Conservation (phyloP, 169 alveolate species). For the Eimeria praecox region DNA sequence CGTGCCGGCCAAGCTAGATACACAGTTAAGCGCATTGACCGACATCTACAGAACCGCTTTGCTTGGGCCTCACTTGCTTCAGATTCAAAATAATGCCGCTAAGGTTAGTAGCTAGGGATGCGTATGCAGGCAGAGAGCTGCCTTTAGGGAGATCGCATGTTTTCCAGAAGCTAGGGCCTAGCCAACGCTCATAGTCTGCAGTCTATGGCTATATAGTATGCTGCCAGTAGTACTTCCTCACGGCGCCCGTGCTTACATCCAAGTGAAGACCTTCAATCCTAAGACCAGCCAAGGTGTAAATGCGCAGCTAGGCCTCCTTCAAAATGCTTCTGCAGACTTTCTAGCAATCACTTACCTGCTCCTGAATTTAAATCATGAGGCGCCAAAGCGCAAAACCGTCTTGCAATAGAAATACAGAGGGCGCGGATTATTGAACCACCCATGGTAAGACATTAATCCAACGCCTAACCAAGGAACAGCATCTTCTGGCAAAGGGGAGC, state of each 20-base stretch:
- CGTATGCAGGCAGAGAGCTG: neutral
- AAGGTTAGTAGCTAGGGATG: neutral
- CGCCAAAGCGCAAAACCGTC: no score
- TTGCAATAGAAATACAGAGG: no score
- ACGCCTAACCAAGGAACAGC: neutral
- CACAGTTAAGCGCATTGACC: neutral
- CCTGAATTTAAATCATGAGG: neutral
- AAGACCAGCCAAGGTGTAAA: neutral
- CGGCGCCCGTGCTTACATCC: neutral
- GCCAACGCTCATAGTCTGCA: no score
- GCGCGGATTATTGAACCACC: no score
- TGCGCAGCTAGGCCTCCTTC: neutral
- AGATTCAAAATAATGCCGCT: neutral
- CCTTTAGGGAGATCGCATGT: neutral
- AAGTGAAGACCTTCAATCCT: neutral
- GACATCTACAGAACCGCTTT: neutral
- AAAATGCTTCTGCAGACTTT: neutral
- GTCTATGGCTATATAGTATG: no score
- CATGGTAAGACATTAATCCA: neutral
- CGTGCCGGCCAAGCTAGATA: no score
- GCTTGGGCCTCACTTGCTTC: neutral
- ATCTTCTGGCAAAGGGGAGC: neutral
- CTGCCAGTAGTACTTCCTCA: neutral
- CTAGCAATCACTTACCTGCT: neutral
- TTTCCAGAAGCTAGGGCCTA: neutral